Evolutionary conservation across 2,329 filamentous ascomycete genomes (phyloP).

Genomic region (Arthrobotrys pseudoclavata): DNA sequence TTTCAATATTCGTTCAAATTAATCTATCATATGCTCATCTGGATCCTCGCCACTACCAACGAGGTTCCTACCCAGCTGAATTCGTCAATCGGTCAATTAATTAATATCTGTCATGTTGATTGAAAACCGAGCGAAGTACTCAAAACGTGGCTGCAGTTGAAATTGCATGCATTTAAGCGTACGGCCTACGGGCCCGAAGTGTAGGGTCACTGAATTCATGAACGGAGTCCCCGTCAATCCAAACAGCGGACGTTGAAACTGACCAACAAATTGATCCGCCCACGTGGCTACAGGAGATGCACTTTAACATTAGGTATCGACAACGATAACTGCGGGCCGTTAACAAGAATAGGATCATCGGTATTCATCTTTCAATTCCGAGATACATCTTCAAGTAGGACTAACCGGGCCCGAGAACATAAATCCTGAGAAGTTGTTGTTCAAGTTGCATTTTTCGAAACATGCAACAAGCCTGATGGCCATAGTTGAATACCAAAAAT

Average conservation of each 20-base stretch:
- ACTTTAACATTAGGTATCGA: not conserved
- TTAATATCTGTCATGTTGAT: too few species aligned
- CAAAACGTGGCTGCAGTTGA: not conserved
- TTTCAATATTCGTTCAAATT: too few species aligned
- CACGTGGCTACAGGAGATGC: too few species aligned
- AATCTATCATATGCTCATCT: too few species aligned
- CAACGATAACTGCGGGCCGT: not conserved
- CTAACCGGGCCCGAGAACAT: not conserved
- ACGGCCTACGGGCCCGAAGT: not conserved
- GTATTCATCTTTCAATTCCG: not conserved
- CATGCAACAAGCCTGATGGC: not conserved
- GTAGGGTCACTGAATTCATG: not conserved
- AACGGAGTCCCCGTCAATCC: too few species aligned
- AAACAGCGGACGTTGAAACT: too few species aligned
- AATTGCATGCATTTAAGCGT: too few species aligned
- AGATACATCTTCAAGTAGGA: not conserved
- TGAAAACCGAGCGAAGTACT: not conserved
- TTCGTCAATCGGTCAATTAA: too few species aligned
- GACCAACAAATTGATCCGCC: too few species aligned
- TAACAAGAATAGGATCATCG: not conserved
- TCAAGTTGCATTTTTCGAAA: slow-evolving; percentile 4
- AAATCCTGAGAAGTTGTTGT: not conserved
- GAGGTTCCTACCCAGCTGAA: too few species aligned
- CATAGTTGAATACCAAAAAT: not conserved
- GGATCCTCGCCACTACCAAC: too few species aligned